Conservation (phyloP, 306 rosid species). For the Prunus mira region DNA sequence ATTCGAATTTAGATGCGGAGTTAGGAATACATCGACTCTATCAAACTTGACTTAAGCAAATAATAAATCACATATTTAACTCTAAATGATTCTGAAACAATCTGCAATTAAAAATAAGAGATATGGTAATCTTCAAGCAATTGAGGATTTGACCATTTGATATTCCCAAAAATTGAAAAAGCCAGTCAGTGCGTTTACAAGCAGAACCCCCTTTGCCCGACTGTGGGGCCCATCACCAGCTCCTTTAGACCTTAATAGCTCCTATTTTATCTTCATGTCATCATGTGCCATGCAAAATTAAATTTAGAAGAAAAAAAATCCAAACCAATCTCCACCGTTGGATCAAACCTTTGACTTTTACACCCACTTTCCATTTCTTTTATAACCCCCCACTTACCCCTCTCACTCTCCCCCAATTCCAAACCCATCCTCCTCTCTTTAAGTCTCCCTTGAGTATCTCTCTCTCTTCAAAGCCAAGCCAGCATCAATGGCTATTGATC, state of each 20-base stretch:
- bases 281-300: conserved; percentile 4
- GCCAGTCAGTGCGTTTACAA: conserved; percentile 10
- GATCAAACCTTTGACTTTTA: conserved; percentile 54
- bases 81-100: no score
- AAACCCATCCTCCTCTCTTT: neutral
- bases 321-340: conserved; percentile 42
- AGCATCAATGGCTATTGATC: conserved; percentile 49
- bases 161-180: neutral
- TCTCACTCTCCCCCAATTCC: neutral
- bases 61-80: no score
- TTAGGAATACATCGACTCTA: rapidly evolving
- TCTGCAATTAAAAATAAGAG: no score
- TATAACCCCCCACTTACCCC: conserved; percentile 22
- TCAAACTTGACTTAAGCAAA: no score
- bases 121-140: neutral
- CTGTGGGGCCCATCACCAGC: neutral
- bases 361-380: conserved; percentile 22
- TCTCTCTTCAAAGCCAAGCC: neutral
- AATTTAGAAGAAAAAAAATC: conserved; percentile 3
- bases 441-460: neutral
- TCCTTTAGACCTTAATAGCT: neutral
- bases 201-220: neutral
- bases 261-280: conserved; percentile 5
- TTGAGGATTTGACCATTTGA: neutral
- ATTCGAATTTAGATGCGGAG: rapidly evolving